These are phyloP conservation scores for Ophiostoma montium DNA, from an alignment of 2,329 filamentous ascomycete genomes.

Conservation along the genomic window DNA sequence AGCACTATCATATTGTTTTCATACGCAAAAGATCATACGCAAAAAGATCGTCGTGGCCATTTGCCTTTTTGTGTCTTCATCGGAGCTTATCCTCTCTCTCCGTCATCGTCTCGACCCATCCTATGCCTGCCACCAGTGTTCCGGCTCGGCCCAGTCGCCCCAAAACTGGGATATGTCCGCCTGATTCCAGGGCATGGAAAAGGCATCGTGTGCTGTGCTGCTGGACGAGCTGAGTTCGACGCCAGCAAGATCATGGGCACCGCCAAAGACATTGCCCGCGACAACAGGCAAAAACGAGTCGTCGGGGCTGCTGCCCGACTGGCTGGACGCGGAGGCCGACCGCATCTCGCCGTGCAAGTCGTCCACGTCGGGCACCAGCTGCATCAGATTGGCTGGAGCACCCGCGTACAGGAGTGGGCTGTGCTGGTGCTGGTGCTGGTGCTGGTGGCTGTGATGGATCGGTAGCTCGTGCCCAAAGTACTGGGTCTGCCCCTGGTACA, in stretches of 20 bases:
- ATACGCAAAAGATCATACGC: no score
- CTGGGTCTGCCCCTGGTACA: not conserved
- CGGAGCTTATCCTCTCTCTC: not conserved
- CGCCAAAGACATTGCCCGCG: not conserved
- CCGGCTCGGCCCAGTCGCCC: constrained; percentile 9
- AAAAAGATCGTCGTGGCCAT: no score
- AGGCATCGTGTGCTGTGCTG: constrained; percentile 1
- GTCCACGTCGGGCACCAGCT: not conserved
- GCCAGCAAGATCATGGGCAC: not conserved
- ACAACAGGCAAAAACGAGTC: constrained; percentile 6
- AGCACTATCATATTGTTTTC: not conserved
- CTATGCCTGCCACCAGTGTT: constrained; percentile 8
- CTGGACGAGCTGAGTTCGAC: not conserved
- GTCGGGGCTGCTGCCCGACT: constrained; percentile 9
- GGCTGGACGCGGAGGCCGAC: constrained; percentile 6
- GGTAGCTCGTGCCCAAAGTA: not conserved
- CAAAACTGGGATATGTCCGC: constrained; percentile 7
- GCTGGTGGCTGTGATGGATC: not conserved
- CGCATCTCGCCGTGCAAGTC: not conserved
- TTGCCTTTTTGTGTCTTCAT: no score
- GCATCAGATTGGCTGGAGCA: not conserved
- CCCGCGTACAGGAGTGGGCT: not conserved
- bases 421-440: not conserved
- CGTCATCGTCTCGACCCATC: not conserved
- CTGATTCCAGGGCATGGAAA: constrained; percentile 8